phyloP scores from a whole-genome alignment of 2,329 filamentous ascomycete genomes.

The Colletotrichum sansevieriae region DNA sequence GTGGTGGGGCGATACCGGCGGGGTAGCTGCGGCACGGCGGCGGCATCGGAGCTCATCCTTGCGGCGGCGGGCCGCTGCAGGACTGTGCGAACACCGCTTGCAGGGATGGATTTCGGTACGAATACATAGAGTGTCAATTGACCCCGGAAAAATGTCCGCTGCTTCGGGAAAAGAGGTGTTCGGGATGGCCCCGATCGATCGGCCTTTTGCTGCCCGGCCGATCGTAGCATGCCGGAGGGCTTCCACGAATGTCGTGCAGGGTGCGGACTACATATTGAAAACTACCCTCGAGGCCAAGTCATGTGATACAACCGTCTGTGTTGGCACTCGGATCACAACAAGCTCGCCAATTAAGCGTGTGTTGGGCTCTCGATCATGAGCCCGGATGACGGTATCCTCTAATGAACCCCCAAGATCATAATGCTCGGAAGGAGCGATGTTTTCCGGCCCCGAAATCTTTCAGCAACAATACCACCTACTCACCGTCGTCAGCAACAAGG shows the following conservation, averaged over 20 bases:
- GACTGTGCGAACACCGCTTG: neutral
- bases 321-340: too few relatives aligned
- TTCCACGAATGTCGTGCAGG: neutral
- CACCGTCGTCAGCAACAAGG: too few relatives aligned
- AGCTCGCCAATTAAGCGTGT: too few relatives aligned
- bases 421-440: too few relatives aligned
- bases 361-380: too few relatives aligned
- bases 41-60: constrained; percentile 33
- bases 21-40: constrained; percentile 33
- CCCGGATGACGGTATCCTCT: too few relatives aligned
- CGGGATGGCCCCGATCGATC: constrained; percentile 25
- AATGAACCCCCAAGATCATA: too few relatives aligned
- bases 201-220: constrained; percentile 24
- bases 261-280: neutral
- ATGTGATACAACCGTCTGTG: too few relatives aligned
- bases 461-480: too few relatives aligned
- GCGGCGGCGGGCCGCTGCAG: constrained; percentile 17
- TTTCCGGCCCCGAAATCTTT: too few relatives aligned
- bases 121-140: neutral
- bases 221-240: neutral
- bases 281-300: neutral
- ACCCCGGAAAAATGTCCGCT: constrained; percentile 31
- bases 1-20: constrained; percentile 34
- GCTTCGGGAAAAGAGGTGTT: constrained; percentile 26
- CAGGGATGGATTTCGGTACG: neutral